phyloP scores from a whole-genome alignment of 1,284 basidiomycete genomes.

The Rhodotorula sp. region DNA sequence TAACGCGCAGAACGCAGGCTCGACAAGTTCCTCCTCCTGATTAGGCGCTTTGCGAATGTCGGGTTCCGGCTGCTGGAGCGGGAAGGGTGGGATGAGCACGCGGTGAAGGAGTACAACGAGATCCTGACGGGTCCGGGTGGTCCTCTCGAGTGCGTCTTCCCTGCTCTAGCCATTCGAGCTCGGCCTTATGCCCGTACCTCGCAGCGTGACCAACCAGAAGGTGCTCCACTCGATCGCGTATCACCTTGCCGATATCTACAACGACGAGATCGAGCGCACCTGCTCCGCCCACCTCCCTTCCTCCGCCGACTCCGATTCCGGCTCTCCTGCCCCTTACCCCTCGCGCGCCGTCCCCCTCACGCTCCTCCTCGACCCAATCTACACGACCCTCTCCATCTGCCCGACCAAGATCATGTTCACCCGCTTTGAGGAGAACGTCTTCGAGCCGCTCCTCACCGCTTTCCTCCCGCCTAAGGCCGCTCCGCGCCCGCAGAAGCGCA shows the following conservation, averaged over 20 bases:
- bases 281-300: conserved; percentile 47
- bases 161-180: too few species aligned
- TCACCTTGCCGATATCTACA: conserved; percentile 85
- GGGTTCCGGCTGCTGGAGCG: conserved; percentile 77
- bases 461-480: conserved; percentile 49
- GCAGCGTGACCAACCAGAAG: conserved; percentile 70
- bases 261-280: conserved; percentile 85
- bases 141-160: conserved; percentile 68
- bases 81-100: conserved; percentile 65
- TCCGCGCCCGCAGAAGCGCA: conserved; percentile 51
- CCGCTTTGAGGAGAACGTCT: conserved; percentile 65
- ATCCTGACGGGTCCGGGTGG: conserved; percentile 68
- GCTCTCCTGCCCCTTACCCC: background rate
- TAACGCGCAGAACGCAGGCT: conserved; percentile 59
- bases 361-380: conserved; percentile 66
- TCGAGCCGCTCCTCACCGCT: conserved; percentile 65
- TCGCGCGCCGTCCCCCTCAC: conserved; percentile 57
- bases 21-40: conserved; percentile 96
- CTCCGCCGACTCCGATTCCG: conserved; percentile 21
- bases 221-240: conserved; percentile 78
- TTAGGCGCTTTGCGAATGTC: conserved; percentile 82
- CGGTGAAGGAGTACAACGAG: conserved; percentile 64
- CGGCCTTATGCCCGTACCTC: background rate
- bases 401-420: conserved; percentile 65
- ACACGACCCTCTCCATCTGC: conserved; percentile 68